phyloP scores from a whole-genome alignment of 2,329 filamentous ascomycete genomes.

The Clathrospora elynae region DNA sequence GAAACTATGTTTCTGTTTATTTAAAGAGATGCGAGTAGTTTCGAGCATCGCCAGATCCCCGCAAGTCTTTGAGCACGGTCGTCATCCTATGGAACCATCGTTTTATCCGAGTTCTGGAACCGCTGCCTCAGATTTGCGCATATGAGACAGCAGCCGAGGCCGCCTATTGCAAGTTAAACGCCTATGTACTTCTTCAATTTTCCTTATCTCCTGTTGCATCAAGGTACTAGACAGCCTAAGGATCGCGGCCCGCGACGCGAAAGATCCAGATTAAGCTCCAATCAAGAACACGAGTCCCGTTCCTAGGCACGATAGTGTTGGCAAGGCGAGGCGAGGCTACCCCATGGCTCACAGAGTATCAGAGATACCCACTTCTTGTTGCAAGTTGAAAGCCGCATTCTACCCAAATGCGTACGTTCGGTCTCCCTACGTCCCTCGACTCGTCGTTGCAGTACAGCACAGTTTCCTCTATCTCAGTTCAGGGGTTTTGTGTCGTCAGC shows the following conservation, averaged over 20 bases:
- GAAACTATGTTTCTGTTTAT: slow-evolving; percentile 15
- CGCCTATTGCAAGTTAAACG: slow-evolving; percentile 1
- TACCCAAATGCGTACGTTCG: not conserved
- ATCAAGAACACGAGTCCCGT: slow-evolving; percentile 26
- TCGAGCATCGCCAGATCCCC: slow-evolving; percentile 17
- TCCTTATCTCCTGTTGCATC: slow-evolving; percentile 6
- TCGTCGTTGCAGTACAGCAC: too few relatives aligned
- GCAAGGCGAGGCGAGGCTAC: slow-evolving; percentile 12
- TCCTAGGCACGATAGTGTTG: slow-evolving; percentile 9
- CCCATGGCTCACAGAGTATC: not conserved
- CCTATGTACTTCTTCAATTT: slow-evolving; percentile 12
- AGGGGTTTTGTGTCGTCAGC: too few relatives aligned
- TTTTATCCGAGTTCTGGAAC: slow-evolving; percentile 25
- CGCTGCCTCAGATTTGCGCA: slow-evolving; percentile 2
- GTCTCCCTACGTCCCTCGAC: too few relatives aligned
- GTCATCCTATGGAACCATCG: slow-evolving; percentile 22
- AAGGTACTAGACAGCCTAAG: slow-evolving; percentile 13
- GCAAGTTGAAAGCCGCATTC: not conserved
- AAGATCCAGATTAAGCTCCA: slow-evolving; percentile 25
- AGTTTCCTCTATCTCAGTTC: too few relatives aligned
- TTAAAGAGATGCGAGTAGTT: slow-evolving; percentile 8
- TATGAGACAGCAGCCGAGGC: slow-evolving; percentile 1
- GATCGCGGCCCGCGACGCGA: slow-evolving; percentile 23
- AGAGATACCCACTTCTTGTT: not conserved
- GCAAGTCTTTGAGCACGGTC: slow-evolving; percentile 13